These are phyloP conservation scores for Alternaria sp. DNA, from an alignment of 2,329 filamentous ascomycete genomes.

Conservation along the genomic window DNA sequence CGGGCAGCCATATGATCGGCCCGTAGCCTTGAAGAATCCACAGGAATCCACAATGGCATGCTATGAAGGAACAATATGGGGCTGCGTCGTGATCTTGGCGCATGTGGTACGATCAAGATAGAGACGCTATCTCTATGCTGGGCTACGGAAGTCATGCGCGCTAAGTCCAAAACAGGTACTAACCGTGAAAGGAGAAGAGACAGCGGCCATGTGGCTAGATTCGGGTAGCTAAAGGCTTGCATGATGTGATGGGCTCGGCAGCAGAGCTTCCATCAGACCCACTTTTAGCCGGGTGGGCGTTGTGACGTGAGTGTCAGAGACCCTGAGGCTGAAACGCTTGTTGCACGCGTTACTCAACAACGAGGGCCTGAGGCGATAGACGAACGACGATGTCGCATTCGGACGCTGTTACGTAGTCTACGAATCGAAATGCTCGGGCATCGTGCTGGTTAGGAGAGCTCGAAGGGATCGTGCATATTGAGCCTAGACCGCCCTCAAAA, in stretches of 20 bases:
- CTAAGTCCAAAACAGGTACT: conserved; percentile 5
- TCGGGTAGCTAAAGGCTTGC: conserved; percentile 8
- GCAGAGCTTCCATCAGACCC: conserved; percentile 2
- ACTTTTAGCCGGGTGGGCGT: conserved; percentile 17
- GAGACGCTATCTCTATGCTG: not conserved
- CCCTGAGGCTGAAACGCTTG: conserved; percentile 30
- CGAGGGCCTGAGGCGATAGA: conserved; percentile 6
- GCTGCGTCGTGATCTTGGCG: conserved; percentile 1
- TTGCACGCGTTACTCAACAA: conserved; percentile 4
- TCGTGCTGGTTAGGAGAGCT: not conserved
- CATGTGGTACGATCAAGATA: conserved; percentile 7
- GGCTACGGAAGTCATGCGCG: conserved; percentile 8
- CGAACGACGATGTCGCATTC: conserved; percentile 1
- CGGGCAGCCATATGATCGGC: conserved; percentile 6
- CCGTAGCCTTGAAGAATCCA: not conserved
- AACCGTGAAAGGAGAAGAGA: not conserved
- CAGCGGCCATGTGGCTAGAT: conserved; percentile 1
- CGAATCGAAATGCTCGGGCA: not conserved
- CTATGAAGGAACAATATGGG: conserved; percentile 1
- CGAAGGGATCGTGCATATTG: not conserved
- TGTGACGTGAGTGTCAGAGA: conserved; percentile 27
- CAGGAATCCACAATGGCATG: conserved; percentile 3
- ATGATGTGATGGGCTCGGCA: conserved; percentile 18
- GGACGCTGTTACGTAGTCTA: not conserved
- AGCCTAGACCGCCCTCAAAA: not conserved